Evolutionary conservation across 208 protist species (phyloP).

Genomic region (Zelonia costaricensis): DNA sequence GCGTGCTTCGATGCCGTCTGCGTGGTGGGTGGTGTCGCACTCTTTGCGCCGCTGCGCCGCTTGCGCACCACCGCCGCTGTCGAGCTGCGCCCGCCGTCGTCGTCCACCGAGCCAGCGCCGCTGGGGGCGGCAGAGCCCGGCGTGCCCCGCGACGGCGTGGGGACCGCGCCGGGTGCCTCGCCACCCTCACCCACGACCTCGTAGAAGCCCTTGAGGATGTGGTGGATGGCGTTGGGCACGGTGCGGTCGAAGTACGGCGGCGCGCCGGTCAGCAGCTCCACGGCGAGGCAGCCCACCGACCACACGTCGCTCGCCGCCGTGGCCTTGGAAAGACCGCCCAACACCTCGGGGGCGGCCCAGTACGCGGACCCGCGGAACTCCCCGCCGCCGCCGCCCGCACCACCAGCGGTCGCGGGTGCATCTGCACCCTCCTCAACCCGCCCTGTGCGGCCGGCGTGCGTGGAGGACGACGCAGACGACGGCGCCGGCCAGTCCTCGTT

Average conservation of each 20-base stretch:
- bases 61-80: no score
- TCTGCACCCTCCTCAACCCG: constrained; percentile 1
- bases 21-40: background rate
- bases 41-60: background rate
- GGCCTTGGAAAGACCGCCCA: constrained; percentile 36
- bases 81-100: background rate
- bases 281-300: constrained; percentile 74
- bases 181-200: constrained; percentile 5
- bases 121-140: background rate
- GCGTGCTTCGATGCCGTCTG: constrained; percentile 33
- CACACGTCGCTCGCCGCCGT: constrained; percentile 71
- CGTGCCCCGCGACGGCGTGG: background rate
- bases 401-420: background rate
- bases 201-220: constrained; percentile 41
- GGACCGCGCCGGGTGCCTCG: background rate
- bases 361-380: constrained; percentile 81
- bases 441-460: background rate
- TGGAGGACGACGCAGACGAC: background rate
- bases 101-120: constrained; percentile 7
- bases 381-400: constrained; percentile 1
- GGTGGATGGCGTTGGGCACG: constrained; percentile 64
- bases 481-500: constrained; percentile 4
- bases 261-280: constrained; percentile 74
- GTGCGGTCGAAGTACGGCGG: constrained; percentile 77
- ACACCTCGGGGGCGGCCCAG: constrained; percentile 83